phyloP scores from a whole-genome alignment of 164 flowering plant species.

The Paratinospora sagittata region DNA sequence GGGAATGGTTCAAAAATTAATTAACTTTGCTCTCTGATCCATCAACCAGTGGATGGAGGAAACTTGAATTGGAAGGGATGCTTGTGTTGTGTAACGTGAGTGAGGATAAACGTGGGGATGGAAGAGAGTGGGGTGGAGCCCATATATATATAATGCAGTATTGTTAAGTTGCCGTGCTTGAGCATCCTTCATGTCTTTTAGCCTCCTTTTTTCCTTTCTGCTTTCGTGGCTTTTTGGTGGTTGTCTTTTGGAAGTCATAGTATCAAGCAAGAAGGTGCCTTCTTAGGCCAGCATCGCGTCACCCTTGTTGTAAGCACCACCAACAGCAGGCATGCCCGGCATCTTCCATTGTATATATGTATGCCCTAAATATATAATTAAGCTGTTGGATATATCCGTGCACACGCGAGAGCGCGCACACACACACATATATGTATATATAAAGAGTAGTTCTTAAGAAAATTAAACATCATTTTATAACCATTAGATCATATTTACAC shows the following conservation, averaged over 20 bases:
- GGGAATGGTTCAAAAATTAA: not conserved
- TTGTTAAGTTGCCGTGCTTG: slow-evolving; percentile 21
- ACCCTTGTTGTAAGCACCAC: slow-evolving; percentile 40
- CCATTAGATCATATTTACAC: too few species aligned
- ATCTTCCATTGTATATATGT: too few species aligned
- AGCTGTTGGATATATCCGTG: too few species aligned
- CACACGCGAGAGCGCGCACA: too few species aligned
- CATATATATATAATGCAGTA: too few species aligned
- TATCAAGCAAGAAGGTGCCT: slow-evolving; percentile 29
- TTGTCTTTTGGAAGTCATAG: slow-evolving; percentile 32
- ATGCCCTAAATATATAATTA: too few species aligned
- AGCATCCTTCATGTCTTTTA: too few species aligned
- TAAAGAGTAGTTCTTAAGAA: too few species aligned
- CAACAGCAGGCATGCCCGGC: too few species aligned
- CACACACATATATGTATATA: too few species aligned
- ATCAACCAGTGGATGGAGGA: not conserved
- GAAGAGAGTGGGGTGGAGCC: slow-evolving; percentile 42
- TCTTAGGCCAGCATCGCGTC: slow-evolving; percentile 56
- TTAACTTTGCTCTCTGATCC: not conserved
- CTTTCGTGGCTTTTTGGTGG: slow-evolving; percentile 19
- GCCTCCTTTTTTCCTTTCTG: too few species aligned
- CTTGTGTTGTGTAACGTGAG: not conserved
- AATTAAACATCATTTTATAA: too few species aligned
- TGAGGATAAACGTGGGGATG: slow-evolving; percentile 12
- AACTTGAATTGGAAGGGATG: slow-evolving; percentile 15